These are phyloP conservation scores for Cardamine chenopodiifolia DNA, from an alignment of 345 rosid species.

Conservation along the genomic window DNA sequence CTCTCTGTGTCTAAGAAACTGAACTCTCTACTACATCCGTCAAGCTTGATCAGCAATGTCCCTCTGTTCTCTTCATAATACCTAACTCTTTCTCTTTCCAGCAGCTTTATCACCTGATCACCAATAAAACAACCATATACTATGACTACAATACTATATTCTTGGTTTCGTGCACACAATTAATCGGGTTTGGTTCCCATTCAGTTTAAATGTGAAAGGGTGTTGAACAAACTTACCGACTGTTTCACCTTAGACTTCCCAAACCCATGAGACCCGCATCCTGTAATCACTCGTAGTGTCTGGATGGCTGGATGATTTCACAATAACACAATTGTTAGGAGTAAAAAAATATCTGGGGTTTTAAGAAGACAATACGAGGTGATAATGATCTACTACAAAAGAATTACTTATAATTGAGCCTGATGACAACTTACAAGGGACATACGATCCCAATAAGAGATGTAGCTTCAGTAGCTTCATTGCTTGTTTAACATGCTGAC, in stretches of 20 bases:
- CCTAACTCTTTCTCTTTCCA: constrained; percentile 62
- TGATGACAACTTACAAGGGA: constrained; percentile 61
- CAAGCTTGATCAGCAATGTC: constrained; percentile 65
- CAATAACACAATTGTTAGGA: constrained; percentile 12
- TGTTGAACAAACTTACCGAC: constrained; percentile 54
- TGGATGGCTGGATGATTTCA: constrained; percentile 61
- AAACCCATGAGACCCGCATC: constrained; percentile 78
- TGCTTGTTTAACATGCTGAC: constrained; percentile 92
- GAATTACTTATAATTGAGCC: not conserved
- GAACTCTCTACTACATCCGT: constrained; percentile 57
- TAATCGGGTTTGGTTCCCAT: not conserved
- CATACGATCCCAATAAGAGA: constrained; percentile 67
- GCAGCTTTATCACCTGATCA: constrained; percentile 63
- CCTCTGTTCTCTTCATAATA: constrained; percentile 86
- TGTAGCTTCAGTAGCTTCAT: constrained; percentile 76
- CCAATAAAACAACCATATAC: constrained; percentile 4
- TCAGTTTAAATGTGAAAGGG: not conserved
- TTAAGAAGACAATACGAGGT: not conserved
- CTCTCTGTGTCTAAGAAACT: constrained; percentile 67
- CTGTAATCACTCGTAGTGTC: constrained; percentile 88
- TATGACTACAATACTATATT: not conserved
- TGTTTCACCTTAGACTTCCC: constrained; percentile 91
- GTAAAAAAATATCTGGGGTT: not conserved
- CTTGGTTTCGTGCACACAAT: not conserved
- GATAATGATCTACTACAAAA: not conserved